Conservation (phyloP, 768 basidiomycete genomes). For the Daedaleopsis sinensis region DNA sequence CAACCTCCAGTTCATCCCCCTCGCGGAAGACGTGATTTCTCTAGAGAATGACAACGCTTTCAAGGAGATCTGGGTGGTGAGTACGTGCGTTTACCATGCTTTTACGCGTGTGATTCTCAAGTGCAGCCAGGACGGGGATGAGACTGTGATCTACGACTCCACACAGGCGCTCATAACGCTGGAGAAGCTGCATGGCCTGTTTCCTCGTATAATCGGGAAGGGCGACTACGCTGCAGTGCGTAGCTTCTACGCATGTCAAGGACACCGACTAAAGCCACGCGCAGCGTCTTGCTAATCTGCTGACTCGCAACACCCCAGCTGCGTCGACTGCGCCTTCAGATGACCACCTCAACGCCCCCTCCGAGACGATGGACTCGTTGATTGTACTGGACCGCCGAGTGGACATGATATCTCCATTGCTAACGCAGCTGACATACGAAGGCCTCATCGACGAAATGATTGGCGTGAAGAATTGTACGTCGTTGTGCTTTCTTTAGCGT, state of each 20-base stretch:
- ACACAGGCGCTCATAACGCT: conserved; percentile 83
- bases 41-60: conserved; percentile 86
- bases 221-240: conserved; percentile 83
- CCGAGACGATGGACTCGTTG: conserved; percentile 78
- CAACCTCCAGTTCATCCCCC: conserved; percentile 90
- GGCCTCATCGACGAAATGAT: conserved; percentile 93
- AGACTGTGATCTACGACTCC: conserved; percentile 87
- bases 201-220: conserved; percentile 92
- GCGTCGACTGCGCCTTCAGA: conserved; percentile 39
- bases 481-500: background rate
- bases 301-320: conserved; percentile 58
- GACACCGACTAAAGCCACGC: conserved; percentile 3
- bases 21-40: conserved; percentile 92
- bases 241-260: conserved; percentile 1
- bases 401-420: conserved; percentile 94
- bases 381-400: conserved; percentile 89
- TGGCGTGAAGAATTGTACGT: conserved; percentile 86
- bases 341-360: conserved; percentile 43
- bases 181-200: conserved; percentile 83
- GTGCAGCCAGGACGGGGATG: conserved; percentile 80
- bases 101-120: conserved; percentile 2
- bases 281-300: conserved; percentile 76
- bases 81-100: conserved; percentile 31
- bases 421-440: conserved; percentile 96
- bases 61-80: conserved; percentile 88